A percentile compares a stretch with the other conserved stretches of the same genome.
Evolutionary conservation across 768 basidiomycete genomes (phyloP).

Genomic region (Pholiota conissans): DNA sequence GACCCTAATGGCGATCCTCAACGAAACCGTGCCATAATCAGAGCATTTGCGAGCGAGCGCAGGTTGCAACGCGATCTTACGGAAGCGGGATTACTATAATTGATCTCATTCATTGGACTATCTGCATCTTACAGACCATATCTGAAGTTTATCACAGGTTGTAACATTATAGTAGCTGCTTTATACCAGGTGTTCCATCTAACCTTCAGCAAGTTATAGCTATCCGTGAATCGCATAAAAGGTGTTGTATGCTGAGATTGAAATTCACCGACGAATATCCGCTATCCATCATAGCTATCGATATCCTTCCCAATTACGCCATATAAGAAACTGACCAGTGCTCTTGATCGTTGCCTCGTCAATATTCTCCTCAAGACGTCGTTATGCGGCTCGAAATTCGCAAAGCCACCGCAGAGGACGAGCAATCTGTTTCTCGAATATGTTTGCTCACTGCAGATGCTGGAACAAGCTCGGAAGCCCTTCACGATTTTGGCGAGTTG

Average conservation of each 20-base stretch:
- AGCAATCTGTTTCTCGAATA: conserved; percentile 59
- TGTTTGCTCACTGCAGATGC: conserved; percentile 77
- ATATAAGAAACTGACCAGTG: too few species aligned
- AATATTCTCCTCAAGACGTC: not conserved
- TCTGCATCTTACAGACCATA: not conserved
- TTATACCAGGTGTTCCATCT: conserved; percentile 5
- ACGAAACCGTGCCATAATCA: conserved; percentile 39
- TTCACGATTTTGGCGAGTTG: conserved; percentile 64
- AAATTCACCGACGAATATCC: not conserved
- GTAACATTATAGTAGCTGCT: conserved; percentile 16
- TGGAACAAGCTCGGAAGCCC: conserved; percentile 60
- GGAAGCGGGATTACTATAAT: conserved; percentile 62
- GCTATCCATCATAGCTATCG: not conserved
- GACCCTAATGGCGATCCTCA: conserved; percentile 37
- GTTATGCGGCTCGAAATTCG: conserved; percentile 53
- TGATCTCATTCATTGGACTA: not conserved
- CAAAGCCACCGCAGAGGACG: conserved; percentile 53
- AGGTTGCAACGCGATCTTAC: conserved; percentile 60
- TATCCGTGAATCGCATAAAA: not conserved
- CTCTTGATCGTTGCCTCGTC: too few species aligned
- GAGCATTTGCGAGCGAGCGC: conserved; percentile 53
- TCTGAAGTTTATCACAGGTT: conserved; percentile 4
- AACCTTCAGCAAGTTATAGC: not conserved
- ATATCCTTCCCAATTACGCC: too few species aligned
- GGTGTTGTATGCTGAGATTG: too few species aligned